Conservation (phyloP, 202 grass and related monocot species). For the Zoysia matrella region DNA sequence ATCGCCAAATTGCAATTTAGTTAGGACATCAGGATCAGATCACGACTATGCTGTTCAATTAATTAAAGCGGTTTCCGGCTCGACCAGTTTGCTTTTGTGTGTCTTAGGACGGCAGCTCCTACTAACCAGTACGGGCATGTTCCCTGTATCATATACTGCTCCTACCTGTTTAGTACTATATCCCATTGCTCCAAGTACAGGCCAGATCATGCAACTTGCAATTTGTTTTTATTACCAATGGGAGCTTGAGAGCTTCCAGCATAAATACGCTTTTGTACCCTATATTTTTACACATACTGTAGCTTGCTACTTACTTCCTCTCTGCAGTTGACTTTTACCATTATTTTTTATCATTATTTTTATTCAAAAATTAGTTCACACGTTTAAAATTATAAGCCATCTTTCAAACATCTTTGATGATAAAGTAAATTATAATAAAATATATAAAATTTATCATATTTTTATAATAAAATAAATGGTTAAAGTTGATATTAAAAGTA, state of each 20-base stretch:
- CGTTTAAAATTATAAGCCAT: too few species aligned
- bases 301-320: too few species aligned
- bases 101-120: constrained; percentile 26
- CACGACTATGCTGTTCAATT: constrained; percentile 20
- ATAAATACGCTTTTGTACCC: constrained; percentile 13
- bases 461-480: too few species aligned
- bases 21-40: constrained; percentile 35
- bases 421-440: too few species aligned
- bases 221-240: background rate
- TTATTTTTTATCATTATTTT: too few species aligned
- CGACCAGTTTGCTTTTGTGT: constrained; percentile 18
- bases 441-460: too few species aligned
- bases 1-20: constrained; percentile 23
- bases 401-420: too few species aligned
- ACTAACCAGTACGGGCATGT: constrained; percentile 16
- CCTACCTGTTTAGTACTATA: background rate
- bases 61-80: constrained; percentile 6
- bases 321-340: too few species aligned
- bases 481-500: too few species aligned
- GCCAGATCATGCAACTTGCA: constrained; percentile 19
- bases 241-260: background rate
- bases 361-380: too few species aligned
- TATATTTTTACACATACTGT: constrained; percentile 8
- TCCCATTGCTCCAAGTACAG: background rate
- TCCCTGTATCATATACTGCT: background rate